A percentile compares a stretch with the other conserved stretches of the same genome.
phyloP scores from a whole-genome alignment of 202 grass and related monocot genomes.

The Schoenoplectus tabernaemontani region DNA sequence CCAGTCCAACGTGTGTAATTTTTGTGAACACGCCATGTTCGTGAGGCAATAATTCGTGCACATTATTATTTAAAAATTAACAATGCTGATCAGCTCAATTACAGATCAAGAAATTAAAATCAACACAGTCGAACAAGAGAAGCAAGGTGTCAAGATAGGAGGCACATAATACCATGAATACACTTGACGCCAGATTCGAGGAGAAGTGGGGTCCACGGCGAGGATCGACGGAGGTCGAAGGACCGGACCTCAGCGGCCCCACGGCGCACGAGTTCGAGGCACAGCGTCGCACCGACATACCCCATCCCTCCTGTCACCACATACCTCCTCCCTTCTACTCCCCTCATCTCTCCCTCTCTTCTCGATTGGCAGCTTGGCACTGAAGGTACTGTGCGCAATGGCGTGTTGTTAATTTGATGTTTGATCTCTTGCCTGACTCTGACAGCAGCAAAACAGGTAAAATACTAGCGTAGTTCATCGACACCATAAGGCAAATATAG shows the following conservation, averaged over 20 bases:
- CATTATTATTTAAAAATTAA: no score
- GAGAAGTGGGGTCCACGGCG: constrained; percentile 51
- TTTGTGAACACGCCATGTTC: neutral
- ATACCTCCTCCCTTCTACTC: constrained; percentile 54
- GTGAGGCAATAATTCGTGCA: neutral
- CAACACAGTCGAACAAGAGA: neutral
- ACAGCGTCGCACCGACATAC: constrained; percentile 60
- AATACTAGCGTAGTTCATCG: no score
- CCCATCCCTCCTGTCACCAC: constrained; percentile 70
- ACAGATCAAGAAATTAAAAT: no score
- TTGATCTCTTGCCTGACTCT: no score
- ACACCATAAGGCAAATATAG: no score
- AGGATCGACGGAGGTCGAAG: constrained; percentile 51
- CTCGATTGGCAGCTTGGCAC: neutral
- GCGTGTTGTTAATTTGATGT: no score
- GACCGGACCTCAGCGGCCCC: constrained; percentile 77
- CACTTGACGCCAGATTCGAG: constrained; percentile 38
- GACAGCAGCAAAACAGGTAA: no score
- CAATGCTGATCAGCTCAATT: no score
- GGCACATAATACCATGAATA: constrained; percentile 38
- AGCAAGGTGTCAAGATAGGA: neutral
- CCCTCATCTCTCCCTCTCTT: constrained; percentile 47
- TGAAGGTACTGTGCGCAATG: no score
- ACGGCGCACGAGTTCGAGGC: constrained; percentile 60
- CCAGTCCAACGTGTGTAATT: no score